Base-by-base conservation (phyloP, 192 early-diverging fungal species). In the Endogone sp. region DNA sequence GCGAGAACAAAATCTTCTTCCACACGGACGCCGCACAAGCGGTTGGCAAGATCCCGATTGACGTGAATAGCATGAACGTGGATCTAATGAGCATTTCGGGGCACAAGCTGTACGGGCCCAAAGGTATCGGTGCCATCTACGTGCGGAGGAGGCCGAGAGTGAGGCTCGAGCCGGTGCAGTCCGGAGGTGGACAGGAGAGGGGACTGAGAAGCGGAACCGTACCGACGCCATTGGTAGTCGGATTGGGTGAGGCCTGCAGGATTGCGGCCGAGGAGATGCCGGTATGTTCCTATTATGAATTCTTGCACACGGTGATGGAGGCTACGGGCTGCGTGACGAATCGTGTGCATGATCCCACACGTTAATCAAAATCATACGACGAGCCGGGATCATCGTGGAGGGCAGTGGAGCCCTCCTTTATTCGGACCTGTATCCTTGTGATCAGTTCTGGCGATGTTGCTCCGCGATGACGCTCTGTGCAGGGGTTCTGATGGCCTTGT, bases 21-120 rank as follows among this genome's bases (percentile, higher is more conserved):
- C 95, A 98, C 71, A 96, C 94, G 6, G 97, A 98, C 76, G 94
- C 94, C 22, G 97, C 97, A 0, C 97, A 98, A 79, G 97, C 95
- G 26, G 84, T 93, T 21, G 97, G 97, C 56, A 98, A 98, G 79
- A 94, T 98, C 67, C 93, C 94, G 2, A 71, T 98, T 31, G 90
- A 96, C 72, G 95, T 98, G 16, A 92, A 92, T 63, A 86, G 80
- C 29, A 93, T 94, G 91, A 94, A 97, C 77, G 86, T 97, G 65
- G 97, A 98, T 72, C 82, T 98, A 55, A 90, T 98, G 90, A 94
- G 93, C 70, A 94, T 98, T 57, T 94, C 92, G 29, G 97, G 97
- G 10, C 97, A 98, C 82, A 98, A 98, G 81, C 75, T 98, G 54
- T 98, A 98, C 69, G 97, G 95, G n/a, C 97, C 97, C 62, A 96